Conservation (phyloP, 331 rosid genomes). For the Stylosanthes scabra region DNA sequence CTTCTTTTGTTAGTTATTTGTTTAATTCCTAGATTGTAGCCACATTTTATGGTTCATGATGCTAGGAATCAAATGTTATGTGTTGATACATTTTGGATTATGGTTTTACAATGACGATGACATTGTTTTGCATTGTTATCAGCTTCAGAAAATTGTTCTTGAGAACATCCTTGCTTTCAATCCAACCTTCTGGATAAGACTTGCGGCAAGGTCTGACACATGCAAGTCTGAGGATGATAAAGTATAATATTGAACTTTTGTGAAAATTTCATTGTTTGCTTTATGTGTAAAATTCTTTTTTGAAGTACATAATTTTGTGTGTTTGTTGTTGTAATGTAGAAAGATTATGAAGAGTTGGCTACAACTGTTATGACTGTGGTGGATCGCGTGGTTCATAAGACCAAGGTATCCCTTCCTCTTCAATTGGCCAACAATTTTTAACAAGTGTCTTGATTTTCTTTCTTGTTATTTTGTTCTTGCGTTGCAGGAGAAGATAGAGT, state of each 20-base stretch:
- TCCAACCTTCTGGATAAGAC: constrained; percentile 84
- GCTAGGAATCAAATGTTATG: not conserved
- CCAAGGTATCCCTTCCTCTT: constrained; percentile 59
- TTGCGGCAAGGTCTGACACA: constrained; percentile 88
- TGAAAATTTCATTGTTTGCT: constrained; percentile 20
- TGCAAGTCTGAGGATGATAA: constrained; percentile 97
- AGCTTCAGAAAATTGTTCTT: constrained; percentile 87
- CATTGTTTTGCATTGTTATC: constrained; percentile 46
- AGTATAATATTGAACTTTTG: constrained; percentile 57
- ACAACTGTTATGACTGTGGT: constrained; percentile 74
- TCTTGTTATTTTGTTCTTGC: constrained; percentile 27
- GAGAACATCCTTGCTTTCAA: constrained; percentile 91
- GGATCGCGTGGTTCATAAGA: constrained; percentile 82
- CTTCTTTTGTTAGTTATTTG: not conserved
- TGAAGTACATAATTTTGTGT: constrained; percentile 28
- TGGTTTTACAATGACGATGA: constrained; percentile 13
- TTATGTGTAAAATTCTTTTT: constrained; percentile 19
- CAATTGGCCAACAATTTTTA: constrained; percentile 18
- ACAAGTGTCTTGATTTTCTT: constrained; percentile 20
- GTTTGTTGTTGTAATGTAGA: constrained; percentile 57
- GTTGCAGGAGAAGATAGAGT: constrained; percentile 88
- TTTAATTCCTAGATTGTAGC: not conserved
- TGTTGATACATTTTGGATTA: constrained; percentile 24
- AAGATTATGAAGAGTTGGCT: constrained; percentile 95
- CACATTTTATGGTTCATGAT: constrained; percentile 18